phyloP scores from a whole-genome alignment of 2,329 filamentous ascomycete genomes.

The Trichophyton schoenleinii region DNA sequence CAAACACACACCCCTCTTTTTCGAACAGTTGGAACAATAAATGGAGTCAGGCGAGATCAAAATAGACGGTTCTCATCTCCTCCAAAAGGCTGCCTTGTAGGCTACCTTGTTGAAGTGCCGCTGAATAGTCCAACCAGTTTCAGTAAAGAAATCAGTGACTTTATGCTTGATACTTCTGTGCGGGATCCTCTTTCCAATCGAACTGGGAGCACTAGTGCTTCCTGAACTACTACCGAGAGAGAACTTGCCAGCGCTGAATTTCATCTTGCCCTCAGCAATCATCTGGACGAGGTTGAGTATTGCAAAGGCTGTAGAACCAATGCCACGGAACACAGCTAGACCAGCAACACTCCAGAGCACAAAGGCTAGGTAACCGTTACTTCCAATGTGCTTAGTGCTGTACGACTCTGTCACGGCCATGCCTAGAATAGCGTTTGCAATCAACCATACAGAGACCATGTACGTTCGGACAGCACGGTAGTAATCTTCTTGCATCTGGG shows the following conservation, averaged over 20 bases:
- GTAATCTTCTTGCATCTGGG: conserved; percentile 93
- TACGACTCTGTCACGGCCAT: conserved; percentile 91
- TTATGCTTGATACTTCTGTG: conserved; percentile 24
- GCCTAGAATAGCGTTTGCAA: conserved; percentile 78
- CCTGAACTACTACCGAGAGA: conserved; percentile 8
- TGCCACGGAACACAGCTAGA: conserved; percentile 73
- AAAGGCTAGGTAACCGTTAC: conserved; percentile 84
- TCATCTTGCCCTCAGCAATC: conserved; percentile 74
- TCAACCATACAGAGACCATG: conserved; percentile 93
- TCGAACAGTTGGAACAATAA: not conserved
- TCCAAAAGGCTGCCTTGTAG: conserved; percentile 32
- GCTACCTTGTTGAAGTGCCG: conserved; percentile 24
- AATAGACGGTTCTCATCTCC: conserved; percentile 17
- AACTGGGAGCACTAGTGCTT: conserved; percentile 10
- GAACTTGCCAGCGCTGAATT: conserved; percentile 30
- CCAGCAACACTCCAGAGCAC: conserved; percentile 85
- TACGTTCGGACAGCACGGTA: conserved; percentile 95
- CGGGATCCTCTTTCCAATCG: conserved; percentile 9
- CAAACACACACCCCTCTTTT: not conserved
- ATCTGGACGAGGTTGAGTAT: conserved; percentile 73
- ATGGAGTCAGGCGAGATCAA: not conserved
- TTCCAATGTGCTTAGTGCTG: conserved; percentile 53
- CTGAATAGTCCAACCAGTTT: conserved; percentile 25
- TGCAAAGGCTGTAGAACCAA: conserved; percentile 70
- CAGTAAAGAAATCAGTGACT: conserved; percentile 25